Evolutionary conservation across 179 eudicot genomes (phyloP).

Genomic region (Drosera spatulata): DNA sequence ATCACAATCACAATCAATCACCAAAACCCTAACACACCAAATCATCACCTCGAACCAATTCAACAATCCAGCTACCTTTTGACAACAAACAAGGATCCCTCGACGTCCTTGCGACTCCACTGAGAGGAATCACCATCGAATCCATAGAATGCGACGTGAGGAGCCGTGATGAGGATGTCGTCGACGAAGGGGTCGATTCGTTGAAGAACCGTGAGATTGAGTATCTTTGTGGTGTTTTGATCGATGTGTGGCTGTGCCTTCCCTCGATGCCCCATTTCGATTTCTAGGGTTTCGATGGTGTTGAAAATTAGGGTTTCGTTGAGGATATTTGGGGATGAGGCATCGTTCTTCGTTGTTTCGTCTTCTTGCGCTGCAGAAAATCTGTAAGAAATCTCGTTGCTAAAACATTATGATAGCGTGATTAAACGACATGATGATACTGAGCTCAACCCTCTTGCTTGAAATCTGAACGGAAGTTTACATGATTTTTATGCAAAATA

Average conservation of each 20-base stretch:
- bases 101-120: slow-evolving; percentile 93
- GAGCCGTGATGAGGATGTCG: slow-evolving; percentile 73
- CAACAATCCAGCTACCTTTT: slow-evolving; percentile 32
- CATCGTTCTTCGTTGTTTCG: too few species aligned
- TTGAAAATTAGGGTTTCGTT: too few species aligned
- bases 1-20: not conserved
- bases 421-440: too few species aligned
- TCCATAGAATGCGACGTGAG: slow-evolving; percentile 77
- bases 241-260: slow-evolving; percentile 76
- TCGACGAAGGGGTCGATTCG: slow-evolving; percentile 59
- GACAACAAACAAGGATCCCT: slow-evolving; percentile 74
- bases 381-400: too few species aligned
- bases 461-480: too few species aligned
- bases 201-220: slow-evolving; percentile 74
- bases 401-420: too few species aligned
- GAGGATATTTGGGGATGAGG: too few species aligned
- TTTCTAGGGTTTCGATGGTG: too few species aligned
- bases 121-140: slow-evolving; percentile 59
- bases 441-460: too few species aligned
- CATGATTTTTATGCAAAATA: too few species aligned
- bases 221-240: slow-evolving; percentile 54
- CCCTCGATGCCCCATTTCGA: slow-evolving; percentile 40
- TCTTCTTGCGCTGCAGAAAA: too few species aligned
- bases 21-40: not conserved
- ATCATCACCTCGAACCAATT: not conserved